phyloP scores from a whole-genome alignment of 441 rosid genomes.

The Metrosideros polymorpha region DNA sequence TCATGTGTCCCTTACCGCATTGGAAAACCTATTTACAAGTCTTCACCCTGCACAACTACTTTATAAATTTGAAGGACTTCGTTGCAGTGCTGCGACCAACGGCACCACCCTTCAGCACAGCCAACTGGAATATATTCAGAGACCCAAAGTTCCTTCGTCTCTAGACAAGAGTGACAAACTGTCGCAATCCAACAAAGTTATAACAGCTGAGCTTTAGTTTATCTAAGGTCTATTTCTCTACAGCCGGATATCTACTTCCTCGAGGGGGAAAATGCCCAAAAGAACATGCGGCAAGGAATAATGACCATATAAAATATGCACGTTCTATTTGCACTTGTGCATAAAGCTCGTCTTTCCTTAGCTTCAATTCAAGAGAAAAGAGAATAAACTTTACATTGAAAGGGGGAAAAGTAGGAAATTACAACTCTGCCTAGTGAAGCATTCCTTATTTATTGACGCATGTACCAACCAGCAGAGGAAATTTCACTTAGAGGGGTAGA shows the following conservation, averaged over 20 bases:
- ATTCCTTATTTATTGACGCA: conserved; percentile 13
- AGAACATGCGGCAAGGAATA: not conserved
- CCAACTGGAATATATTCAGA: not conserved
- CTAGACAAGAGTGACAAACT: not conserved
- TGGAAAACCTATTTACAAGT: not conserved
- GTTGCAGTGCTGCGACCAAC: not conserved
- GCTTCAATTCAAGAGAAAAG: conserved; percentile 5
- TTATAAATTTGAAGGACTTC: not conserved
- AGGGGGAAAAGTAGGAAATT: not conserved
- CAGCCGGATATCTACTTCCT: not conserved
- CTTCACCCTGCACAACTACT: not conserved
- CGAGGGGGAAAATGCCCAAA: not conserved
- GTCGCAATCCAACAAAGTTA: not conserved
- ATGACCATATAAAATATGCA: not conserved
- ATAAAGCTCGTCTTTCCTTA: not conserved
- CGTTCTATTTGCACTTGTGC: not conserved
- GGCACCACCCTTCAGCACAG: not conserved
- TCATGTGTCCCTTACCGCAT: not conserved
- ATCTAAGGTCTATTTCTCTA: not conserved
- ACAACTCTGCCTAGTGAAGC: conserved; percentile 2
- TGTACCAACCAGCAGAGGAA: not conserved
- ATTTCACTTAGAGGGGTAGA: not conserved
- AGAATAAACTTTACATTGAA: conserved; percentile 20
- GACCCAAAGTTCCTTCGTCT: not conserved
- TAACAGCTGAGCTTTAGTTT: not conserved